Conservation (phyloP, 2,329 filamentous ascomycete species). For the Aaosphaeria pasadenensis region DNA sequence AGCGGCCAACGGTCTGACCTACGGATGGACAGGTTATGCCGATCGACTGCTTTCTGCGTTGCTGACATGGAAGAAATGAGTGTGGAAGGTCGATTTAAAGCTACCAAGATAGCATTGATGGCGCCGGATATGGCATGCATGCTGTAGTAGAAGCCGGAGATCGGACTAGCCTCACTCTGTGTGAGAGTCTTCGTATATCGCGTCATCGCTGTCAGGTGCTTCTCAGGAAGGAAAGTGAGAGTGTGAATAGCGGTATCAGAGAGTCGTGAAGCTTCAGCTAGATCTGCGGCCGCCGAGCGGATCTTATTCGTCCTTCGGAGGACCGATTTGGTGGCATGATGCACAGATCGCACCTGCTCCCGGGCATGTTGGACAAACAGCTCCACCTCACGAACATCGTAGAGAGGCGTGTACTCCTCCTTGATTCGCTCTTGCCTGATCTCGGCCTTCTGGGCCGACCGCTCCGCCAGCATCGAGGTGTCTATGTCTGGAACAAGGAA, state of each 20-base stretch:
- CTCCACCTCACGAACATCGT: conserved; percentile 81
- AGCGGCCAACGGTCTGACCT: conserved; percentile 78
- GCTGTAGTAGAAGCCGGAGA: conserved; percentile 69
- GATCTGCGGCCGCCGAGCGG: conserved; percentile 62
- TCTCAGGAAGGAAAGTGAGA: conserved; percentile 64
- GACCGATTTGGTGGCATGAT: conserved; percentile 77
- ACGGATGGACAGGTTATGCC: conserved; percentile 70
- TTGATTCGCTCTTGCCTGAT: conserved; percentile 77
- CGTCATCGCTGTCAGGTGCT: conserved; percentile 68
- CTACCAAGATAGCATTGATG: conserved; percentile 74
- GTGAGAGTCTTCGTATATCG: conserved; percentile 65
- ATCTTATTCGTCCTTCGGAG: conserved; percentile 75
- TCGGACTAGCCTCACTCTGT: conserved; percentile 70
- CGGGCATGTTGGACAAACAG: conserved; percentile 88
- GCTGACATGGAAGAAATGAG: conserved; percentile 75
- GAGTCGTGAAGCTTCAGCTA: conserved; percentile 62
- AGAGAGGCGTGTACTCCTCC: conserved; percentile 83
- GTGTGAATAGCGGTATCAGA: conserved; percentile 52
- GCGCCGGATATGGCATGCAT: conserved; percentile 81
- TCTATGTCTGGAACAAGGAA: conserved; percentile 95
- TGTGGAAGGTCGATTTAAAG: conserved; percentile 74
- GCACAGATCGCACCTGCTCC: conserved; percentile 83
- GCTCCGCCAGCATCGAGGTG: conserved; percentile 82
- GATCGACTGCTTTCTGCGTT: conserved; percentile 72
- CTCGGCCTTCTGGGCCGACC: conserved; percentile 82